These are phyloP conservation scores for Saccharomyces pastorianus DNA, from an alignment of 1,139 yeast genomes.

Conservation along the genomic window DNA sequence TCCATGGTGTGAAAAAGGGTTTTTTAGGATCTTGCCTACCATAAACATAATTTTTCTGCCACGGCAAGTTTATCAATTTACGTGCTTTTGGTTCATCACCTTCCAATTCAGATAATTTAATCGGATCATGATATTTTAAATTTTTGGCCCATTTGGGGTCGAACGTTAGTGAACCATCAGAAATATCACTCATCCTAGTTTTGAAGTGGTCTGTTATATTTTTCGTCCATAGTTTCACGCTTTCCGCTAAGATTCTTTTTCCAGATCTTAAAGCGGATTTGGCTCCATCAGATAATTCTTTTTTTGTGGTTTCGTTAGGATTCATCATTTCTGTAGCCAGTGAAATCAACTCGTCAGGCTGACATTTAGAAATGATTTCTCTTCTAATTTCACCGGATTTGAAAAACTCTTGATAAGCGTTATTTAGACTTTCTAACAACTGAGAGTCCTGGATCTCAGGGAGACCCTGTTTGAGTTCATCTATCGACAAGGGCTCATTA, in stretches of 20 bases:
- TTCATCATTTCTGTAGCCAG: constrained; percentile 15
- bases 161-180: constrained; percentile 24
- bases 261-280: constrained; percentile 22
- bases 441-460: neutral
- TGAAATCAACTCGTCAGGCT: constrained; percentile 17
- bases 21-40: constrained; percentile 73
- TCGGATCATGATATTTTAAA: constrained; percentile 40
- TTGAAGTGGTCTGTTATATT: constrained; percentile 18
- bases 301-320: constrained; percentile 25
- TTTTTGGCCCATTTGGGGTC: constrained; percentile 51
- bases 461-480: constrained; percentile 16
- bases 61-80: constrained; percentile 46
- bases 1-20: constrained; percentile 93
- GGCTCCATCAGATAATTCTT: constrained; percentile 17
- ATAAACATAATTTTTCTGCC: constrained; percentile 61
- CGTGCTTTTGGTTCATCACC: constrained; percentile 48
- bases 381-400: constrained; percentile 16
- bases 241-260: constrained; percentile 17
- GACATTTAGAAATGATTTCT: constrained; percentile 16
- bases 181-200: neutral
- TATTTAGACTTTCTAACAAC: constrained; percentile 17
- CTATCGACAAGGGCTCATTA: constrained; percentile 11
- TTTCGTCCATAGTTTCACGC: constrained; percentile 22
- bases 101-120: constrained; percentile 46
- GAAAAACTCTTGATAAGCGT: constrained; percentile 22